phyloP scores from a whole-genome alignment of 169 alveolate species.

The Plasmodium billcollinsi region DNA sequence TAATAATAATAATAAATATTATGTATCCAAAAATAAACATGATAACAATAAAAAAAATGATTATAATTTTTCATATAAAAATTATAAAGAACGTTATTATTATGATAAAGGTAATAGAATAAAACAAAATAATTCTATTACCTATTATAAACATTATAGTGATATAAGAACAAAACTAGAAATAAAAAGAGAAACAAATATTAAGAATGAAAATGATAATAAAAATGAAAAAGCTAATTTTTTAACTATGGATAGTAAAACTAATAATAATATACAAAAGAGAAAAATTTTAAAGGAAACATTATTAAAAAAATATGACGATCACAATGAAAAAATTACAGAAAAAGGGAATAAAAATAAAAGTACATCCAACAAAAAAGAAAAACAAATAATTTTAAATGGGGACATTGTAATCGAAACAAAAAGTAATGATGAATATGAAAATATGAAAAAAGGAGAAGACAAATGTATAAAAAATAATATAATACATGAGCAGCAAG shows the following conservation, averaged over 20 bases:
- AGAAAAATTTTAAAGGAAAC: no score
- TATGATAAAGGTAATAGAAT: constrained; percentile 13
- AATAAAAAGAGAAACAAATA: constrained; percentile 1
- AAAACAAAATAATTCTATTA: constrained; percentile 1
- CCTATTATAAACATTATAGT: constrained; percentile 22
- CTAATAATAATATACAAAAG: not conserved
- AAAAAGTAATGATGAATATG: no score
- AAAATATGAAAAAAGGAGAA: no score
- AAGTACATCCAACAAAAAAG: no score
- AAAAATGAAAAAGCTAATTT: not conserved
- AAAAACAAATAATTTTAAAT: no score
- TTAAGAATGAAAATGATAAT: not conserved
- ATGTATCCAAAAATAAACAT: constrained; percentile 23
- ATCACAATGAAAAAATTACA: no score
- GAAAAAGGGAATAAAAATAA: no score
- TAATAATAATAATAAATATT: constrained; percentile 9
- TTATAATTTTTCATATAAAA: constrained; percentile 18
- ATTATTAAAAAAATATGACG: no score
- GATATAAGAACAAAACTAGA: constrained; percentile 8
- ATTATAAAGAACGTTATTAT: constrained; percentile 26
- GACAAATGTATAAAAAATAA: no score
- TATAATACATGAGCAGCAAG: not conserved
- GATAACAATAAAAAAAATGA: constrained; percentile 14
- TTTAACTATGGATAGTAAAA: not conserved
- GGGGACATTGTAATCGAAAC: no score